Evolutionary conservation across 805 yeast genomes (phyloP), one percentile per base, ranked within the genome.

Genomic region (Candida coleopterorum): DNA sequence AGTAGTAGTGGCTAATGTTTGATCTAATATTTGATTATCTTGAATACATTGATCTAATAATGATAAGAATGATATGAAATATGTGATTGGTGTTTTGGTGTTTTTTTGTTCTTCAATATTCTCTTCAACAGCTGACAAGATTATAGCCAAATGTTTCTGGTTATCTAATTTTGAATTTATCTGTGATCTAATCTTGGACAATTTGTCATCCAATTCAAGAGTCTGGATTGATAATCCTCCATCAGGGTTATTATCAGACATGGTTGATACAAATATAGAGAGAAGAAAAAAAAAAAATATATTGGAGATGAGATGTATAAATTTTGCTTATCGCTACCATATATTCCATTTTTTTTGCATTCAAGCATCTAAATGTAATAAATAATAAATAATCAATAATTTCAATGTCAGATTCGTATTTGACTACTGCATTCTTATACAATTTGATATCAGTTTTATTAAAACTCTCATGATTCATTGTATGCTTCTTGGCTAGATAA

Each of bases 61-160:
- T 1, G 96, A 74, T 43, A 90, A 62, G 45, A 90, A 81, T 0
- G 96, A 85, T 12, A 89, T 79, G 50, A 88, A 80, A 58, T 93
- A 93, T 0, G 95, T 81, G 18, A 85, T 81, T 18, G 96, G 80
- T 11, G 84, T 69, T 40, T 66, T 70, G 32, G 72, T 70, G 34
- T 75, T 75, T 29, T 71, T 68, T 47, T 81, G 85, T 45, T 79
- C 87, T 29, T 72, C 69, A 29, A 93, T 72, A 48, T 85, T 85
- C 48, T 86, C 96, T 56, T 93, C 99, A 33, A 93, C 89, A 3
- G 97, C 95, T 16, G 82, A 74, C 33, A 93, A 70, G 39, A 90
- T 80, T 18, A 86, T 62, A 7, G 96, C 95, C 44, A 85, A 68
- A 53, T 83, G 87, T 52, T 82, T 84, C 62, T 88, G 97, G 58